Base-by-base conservation (phyloP, 805 yeast species). In the Hemisphaericaspora nanyangensis region DNA sequence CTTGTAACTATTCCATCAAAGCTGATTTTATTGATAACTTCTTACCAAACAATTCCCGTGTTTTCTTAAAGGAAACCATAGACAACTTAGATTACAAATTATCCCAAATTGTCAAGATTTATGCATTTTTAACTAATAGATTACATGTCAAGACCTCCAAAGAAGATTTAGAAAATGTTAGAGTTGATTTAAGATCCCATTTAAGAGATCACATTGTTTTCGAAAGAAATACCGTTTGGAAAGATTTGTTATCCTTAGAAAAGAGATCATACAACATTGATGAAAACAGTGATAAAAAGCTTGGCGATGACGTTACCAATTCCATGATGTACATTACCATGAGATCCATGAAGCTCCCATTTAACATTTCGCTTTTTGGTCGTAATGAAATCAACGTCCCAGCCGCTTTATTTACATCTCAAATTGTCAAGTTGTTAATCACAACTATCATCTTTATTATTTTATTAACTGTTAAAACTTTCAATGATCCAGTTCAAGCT, bases 171-270 rank as follows among this genome's bases (percentile, higher is more conserved):
- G 72, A 70, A 7, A 41, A 55, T 13, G 70, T 77, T 29, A 67
- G 64, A 34, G 60, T 62, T 29, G 79, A 74, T 37, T 60, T 76
- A 40, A 67, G 70, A 47, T 63, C 76, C 3, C 74, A 74, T 46
- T 63, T 91, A 47, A 73, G 97, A 47, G 99, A 91, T 52, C 95
- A 91, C 59, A 85, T 91, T 26, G 96, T 90, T 15, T 91, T 96
- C 95, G 98, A 91, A 63, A 76, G 99, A 60, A 89, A 89, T 58
- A 91, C 97, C 0, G 97, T 91, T 20, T 91, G 99, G 99, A 82
- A 93, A 56, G 97, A 91, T 60, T 82, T 91, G 83, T 83, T 91
- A 56, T 91, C 93, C 17, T 63, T 90, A 51, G 65, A 61, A 42
- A 57, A 54, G 48, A 51, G 50, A 30, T 45, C 59, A 17, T 61